Evolutionary conservation across 1,284 basidiomycete species (phyloP).

Genomic region (Exobasidium rhododendri): DNA sequence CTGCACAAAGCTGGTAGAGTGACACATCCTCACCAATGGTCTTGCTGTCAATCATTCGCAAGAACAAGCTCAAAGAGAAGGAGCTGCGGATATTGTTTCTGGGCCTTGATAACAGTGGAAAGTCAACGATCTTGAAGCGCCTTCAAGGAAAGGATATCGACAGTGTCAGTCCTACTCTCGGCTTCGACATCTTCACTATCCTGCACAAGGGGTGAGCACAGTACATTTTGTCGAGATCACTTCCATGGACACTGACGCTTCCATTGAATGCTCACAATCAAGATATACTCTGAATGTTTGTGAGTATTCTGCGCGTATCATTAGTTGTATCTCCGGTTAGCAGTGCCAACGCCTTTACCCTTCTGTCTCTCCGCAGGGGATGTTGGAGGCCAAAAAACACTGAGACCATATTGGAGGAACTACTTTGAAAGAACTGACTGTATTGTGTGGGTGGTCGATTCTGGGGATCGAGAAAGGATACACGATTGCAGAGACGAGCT

Average conservation of each 20-base stretch:
- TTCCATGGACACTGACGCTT: no score
- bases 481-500: conserved; percentile 84
- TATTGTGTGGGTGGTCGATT: conserved; percentile 98
- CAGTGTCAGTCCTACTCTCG: conserved; percentile 75
- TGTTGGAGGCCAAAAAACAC: conserved; percentile 90
- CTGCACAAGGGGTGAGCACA: conserved; percentile 74
- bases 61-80: conserved; percentile 77
- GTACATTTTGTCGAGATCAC: no score
- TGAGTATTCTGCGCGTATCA: not conserved
- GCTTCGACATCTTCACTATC: conserved; percentile 98
- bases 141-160: conserved; percentile 56
- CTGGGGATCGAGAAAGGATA: conserved; percentile 82
- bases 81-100: conserved; percentile 96
- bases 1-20: no score
- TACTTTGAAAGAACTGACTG: conserved; percentile 99
- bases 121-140: conserved; percentile 95
- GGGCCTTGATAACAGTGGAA: conserved; percentile 99
- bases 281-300: conserved; percentile 92
- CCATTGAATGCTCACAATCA: not conserved
- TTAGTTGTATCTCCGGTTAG: no score
- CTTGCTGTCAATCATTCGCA: conserved; percentile 91
- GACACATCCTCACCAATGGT: no score
- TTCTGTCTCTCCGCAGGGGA: conserved; percentile 70
- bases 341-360: conserved; percentile 22
- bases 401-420: conserved; percentile 97